Conservation (phyloP, 1,284 basidiomycete species). For the Ustilago loliicola region DNA sequence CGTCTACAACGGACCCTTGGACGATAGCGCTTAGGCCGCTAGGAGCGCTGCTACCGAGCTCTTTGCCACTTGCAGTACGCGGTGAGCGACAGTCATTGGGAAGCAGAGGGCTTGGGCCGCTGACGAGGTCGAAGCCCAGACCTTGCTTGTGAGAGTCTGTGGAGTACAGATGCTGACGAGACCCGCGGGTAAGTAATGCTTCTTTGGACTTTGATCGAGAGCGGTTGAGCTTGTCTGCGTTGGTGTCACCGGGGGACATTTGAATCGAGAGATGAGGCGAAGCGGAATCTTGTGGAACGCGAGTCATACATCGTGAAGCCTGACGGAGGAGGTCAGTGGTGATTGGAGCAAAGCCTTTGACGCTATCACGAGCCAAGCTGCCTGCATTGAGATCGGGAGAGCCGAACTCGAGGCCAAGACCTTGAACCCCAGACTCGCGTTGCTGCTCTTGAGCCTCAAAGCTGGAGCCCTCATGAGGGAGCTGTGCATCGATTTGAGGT, state of each 20-base stretch:
- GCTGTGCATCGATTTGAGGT: slow-evolving; percentile 17
- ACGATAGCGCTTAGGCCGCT: slow-evolving; percentile 21
- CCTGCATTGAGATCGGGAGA: slow-evolving; percentile 7
- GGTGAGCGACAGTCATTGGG: slow-evolving; percentile 48
- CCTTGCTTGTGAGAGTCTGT: not conserved
- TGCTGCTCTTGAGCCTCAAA: not conserved
- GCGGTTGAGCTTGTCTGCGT: slow-evolving; percentile 10
- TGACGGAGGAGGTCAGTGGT: slow-evolving; percentile 39
- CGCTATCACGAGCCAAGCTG: not conserved
- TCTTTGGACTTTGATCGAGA: slow-evolving; percentile 29
- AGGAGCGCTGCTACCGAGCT: slow-evolving; percentile 18
- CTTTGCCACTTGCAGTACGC: slow-evolving; percentile 36
- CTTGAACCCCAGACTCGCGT: slow-evolving; percentile 10
- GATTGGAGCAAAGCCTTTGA: slow-evolving; percentile 34
- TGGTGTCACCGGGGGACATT: slow-evolving; percentile 34
- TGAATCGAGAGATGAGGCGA: slow-evolving; percentile 49
- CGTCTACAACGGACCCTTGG: slow-evolving; percentile 16
- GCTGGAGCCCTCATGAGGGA: not conserved
- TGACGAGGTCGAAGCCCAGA: slow-evolving; percentile 19
- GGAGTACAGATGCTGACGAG: slow-evolving; percentile 11
- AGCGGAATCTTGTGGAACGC: slow-evolving; percentile 3
- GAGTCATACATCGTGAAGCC: slow-evolving; percentile 25
- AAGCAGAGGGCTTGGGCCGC: slow-evolving; percentile 41
- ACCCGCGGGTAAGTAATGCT: slow-evolving; percentile 22
- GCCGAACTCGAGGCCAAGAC: slow-evolving; percentile 37